These are phyloP conservation scores for Suhomyces prunicola DNA, from an alignment of 805 yeast species.

Conservation along the genomic window DNA sequence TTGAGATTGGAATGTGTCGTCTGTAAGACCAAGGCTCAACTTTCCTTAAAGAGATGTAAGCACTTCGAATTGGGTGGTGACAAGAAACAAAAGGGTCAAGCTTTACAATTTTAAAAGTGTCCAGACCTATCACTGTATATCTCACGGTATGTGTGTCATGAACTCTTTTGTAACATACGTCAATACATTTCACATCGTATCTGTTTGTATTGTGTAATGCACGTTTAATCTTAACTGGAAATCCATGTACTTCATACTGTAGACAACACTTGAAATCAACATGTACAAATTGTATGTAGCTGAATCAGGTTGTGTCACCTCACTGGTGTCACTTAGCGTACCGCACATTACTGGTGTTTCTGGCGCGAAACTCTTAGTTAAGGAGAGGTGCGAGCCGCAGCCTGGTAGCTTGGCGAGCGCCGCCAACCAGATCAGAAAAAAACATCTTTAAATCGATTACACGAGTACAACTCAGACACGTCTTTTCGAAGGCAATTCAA, in stretches of 20 bases:
- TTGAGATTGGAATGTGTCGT: constrained; percentile 97
- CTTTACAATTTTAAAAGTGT: constrained; percentile 83
- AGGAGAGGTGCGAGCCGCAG: neutral
- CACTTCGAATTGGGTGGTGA: constrained; percentile 99
- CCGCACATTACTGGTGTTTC: neutral
- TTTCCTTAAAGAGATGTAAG: constrained; percentile 98
- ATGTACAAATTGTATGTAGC: neutral
- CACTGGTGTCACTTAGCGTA: neutral
- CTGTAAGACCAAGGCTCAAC: constrained; percentile 98
- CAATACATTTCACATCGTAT: constrained; percentile 3
- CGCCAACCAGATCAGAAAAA: neutral
- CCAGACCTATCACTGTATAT: neutral
- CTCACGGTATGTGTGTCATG: constrained; percentile 3
- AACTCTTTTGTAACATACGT: constrained; percentile 4
- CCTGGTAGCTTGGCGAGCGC: neutral
- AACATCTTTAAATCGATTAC: neutral
- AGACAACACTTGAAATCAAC: neutral
- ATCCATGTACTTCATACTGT: neutral
- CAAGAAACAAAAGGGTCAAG: constrained; percentile 99
- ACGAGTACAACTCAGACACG: neutral
- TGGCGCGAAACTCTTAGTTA: neutral
- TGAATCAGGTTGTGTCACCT: neutral
- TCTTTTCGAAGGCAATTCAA: neutral
- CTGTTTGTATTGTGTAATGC: constrained; percentile 2
- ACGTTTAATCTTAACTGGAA: neutral